Conservation (phyloP, 2,329 filamentous ascomycete species). For the Trichoderma sp. region DNA sequence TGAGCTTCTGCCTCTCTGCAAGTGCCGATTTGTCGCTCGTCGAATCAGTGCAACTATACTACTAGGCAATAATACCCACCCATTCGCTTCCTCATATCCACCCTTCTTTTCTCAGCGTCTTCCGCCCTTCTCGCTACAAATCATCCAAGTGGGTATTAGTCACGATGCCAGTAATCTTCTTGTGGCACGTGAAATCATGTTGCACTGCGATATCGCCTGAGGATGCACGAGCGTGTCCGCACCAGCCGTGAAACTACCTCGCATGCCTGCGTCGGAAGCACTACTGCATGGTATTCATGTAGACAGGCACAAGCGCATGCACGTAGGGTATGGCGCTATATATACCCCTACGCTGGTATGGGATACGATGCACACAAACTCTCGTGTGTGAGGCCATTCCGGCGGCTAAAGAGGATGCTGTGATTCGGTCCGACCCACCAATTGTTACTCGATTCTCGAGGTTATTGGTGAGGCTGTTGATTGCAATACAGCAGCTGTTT, state of each 20-base stretch:
- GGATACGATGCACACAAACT: background rate
- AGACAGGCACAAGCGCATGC: constrained; percentile 5
- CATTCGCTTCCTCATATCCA: background rate
- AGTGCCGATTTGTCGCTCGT: background rate
- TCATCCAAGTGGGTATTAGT: background rate
- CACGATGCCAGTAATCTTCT: background rate
- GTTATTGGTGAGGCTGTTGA: background rate
- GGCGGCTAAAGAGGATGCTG: constrained; percentile 8
- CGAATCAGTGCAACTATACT: background rate
- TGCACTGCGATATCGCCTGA: background rate
- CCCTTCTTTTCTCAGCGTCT: background rate
- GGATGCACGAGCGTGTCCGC: background rate
- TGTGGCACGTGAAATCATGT: background rate
- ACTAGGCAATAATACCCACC: too few relatives aligned
- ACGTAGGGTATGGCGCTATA: background rate
- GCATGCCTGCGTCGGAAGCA: background rate
- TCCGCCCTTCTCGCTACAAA: background rate
- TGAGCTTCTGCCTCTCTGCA: background rate
- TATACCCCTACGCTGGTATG: background rate
- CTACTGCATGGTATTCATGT: background rate
- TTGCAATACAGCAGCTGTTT: background rate
- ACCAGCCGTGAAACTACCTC: background rate
- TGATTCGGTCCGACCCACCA: background rate
- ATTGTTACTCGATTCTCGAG: background rate
- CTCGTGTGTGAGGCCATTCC: background rate